These are phyloP conservation scores for Suillus brevipes DNA, from an alignment of 768 basidiomycete species.

Conservation along the genomic window DNA sequence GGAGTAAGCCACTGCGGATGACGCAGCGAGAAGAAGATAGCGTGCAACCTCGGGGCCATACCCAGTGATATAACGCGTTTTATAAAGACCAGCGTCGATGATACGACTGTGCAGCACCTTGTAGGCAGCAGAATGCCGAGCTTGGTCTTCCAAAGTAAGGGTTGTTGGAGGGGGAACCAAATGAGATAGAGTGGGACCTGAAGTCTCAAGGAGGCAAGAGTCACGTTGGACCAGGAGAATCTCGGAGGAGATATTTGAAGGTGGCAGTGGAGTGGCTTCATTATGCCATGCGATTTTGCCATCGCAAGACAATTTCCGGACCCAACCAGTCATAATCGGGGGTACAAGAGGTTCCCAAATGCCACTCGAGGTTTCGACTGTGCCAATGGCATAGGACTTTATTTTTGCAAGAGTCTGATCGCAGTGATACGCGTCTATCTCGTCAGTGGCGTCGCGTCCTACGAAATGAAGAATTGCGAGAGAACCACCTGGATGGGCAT, in stretches of 20 bases:
- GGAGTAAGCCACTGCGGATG: slow-evolving; percentile 62
- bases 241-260: slow-evolving; percentile 45
- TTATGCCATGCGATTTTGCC: slow-evolving; percentile 56
- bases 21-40: slow-evolving; percentile 62
- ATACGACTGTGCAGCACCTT: slow-evolving; percentile 75
- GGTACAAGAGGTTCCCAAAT: slow-evolving; percentile 80
- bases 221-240: slow-evolving; percentile 60
- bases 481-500: slow-evolving; percentile 84
- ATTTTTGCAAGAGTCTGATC: slow-evolving; percentile 36
- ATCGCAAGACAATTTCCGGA: slow-evolving; percentile 50
- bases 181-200: slow-evolving; percentile 42
- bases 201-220: slow-evolving; percentile 25
- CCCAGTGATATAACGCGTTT: slow-evolving; percentile 78
- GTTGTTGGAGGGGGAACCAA: slow-evolving; percentile 54
- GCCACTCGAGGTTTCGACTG: slow-evolving; percentile 52
- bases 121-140: slow-evolving; percentile 75
- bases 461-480: slow-evolving; percentile 93
- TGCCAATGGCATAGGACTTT: slow-evolving; percentile 62
- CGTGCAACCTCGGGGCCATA: slow-evolving; percentile 89
- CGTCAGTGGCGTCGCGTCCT: slow-evolving; percentile 92
- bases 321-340: slow-evolving; percentile 85
- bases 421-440: slow-evolving; percentile 90
- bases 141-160: slow-evolving; percentile 59
- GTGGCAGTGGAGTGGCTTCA: slow-evolving; percentile 52
- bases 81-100: slow-evolving; percentile 78